These are phyloP conservation scores for Gossypium raimondii DNA, from an alignment of 345 rosid species.

Conservation along the genomic window DNA sequence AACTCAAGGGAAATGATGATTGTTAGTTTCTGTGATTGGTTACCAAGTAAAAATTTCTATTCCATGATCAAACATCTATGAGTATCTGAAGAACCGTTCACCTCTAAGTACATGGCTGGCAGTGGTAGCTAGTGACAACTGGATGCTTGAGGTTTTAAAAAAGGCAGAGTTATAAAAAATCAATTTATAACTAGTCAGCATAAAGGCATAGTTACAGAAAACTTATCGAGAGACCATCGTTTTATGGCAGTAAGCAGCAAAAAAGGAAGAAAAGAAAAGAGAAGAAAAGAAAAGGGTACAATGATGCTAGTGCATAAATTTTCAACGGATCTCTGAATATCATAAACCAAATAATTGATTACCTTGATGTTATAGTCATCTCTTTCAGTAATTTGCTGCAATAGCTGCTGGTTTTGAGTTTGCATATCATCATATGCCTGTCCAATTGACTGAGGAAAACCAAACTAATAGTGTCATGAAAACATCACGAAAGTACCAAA, in stretches of 20 bases:
- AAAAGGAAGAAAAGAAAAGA: background rate
- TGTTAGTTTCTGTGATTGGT: background rate
- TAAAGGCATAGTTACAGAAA: background rate
- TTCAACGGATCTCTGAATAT: background rate
- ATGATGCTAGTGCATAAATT: background rate
- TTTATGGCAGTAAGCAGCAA: background rate
- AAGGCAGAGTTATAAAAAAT: background rate
- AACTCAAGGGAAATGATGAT: background rate
- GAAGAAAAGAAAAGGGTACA: background rate
- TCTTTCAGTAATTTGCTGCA: constrained; percentile 91
- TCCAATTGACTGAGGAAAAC: constrained; percentile 76
- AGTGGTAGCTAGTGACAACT: background rate
- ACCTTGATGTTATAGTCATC: constrained; percentile 99
- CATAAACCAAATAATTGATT: constrained; percentile 13
- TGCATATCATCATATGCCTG: constrained; percentile 94
- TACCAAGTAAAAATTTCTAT: background rate
- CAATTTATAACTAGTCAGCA: background rate
- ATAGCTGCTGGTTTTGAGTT: constrained; percentile 86
- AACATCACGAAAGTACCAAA: constrained; percentile 22
- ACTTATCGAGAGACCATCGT: background rate
- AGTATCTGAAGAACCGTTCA: background rate
- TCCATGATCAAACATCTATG: background rate
- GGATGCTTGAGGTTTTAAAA: background rate
- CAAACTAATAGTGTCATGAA: constrained; percentile 24
- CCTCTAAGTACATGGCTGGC: background rate